phyloP scores from a whole-genome alignment of 2,329 filamentous ascomycete genomes.

The Claviceps digitariae region DNA sequence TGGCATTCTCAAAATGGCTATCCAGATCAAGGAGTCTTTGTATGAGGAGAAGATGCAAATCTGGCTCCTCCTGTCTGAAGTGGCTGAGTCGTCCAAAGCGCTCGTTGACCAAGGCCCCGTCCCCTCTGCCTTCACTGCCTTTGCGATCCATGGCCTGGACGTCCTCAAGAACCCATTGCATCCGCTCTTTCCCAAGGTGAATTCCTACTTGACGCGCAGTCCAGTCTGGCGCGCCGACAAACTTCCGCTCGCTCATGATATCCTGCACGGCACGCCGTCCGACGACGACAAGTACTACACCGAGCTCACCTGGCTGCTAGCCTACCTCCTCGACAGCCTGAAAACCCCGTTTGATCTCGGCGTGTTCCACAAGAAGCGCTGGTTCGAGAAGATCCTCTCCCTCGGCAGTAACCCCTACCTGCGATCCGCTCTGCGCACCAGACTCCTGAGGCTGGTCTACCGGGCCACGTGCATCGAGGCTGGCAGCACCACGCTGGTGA shows the following conservation, averaged over 20 bases:
- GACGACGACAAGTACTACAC: conserved; percentile 60
- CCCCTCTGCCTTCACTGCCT: conserved; percentile 62
- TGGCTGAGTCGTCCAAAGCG: conserved; percentile 57
- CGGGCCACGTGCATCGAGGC: conserved; percentile 53
- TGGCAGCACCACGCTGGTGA: conserved; percentile 69
- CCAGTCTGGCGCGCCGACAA: conserved; percentile 64
- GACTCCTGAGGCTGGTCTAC: conserved; percentile 48
- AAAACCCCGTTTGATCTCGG: conserved; percentile 44
- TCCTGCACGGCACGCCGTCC: conserved; percentile 51
- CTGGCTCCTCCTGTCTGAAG: conserved; percentile 66
- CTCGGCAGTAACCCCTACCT: conserved; percentile 56
- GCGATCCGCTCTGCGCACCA: conserved; percentile 42
- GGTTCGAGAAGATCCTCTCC: conserved; percentile 64
- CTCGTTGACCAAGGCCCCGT: conserved; percentile 43
- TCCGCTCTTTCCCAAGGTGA: conserved; percentile 73
- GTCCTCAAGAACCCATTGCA: conserved; percentile 68
- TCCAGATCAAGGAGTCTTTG: conserved; percentile 50
- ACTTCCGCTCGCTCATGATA: conserved; percentile 54
- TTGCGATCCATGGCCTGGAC: conserved; percentile 55
- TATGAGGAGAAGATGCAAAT: conserved; percentile 66
- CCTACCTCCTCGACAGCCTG: conserved; percentile 56
- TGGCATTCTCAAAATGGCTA: conserved; percentile 52
- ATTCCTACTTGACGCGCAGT: conserved; percentile 64
- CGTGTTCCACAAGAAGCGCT: conserved; percentile 45
- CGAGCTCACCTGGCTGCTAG: conserved; percentile 62